These are phyloP conservation scores for Cryphonectria nitschkei DNA, from an alignment of 2,329 filamentous ascomycete genomes.

Conservation along the genomic window DNA sequence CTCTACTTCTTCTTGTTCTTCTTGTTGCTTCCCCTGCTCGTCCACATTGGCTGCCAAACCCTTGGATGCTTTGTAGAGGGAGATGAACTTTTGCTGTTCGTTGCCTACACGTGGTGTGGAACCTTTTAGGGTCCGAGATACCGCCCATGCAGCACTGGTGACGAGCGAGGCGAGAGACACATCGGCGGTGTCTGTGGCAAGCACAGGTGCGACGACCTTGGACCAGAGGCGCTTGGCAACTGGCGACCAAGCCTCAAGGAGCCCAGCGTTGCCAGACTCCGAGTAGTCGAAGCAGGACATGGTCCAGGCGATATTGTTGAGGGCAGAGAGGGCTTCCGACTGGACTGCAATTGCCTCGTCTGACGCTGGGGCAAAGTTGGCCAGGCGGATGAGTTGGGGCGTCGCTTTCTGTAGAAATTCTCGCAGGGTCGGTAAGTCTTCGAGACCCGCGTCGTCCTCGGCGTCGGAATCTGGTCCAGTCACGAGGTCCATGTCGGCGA, in stretches of 20 bases:
- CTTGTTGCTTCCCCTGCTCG: conserved; percentile 31
- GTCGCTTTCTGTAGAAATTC: conserved; percentile 50
- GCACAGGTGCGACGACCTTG: conserved; percentile 57
- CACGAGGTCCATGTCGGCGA: conserved; percentile 67
- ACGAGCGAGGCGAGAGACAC: conserved; percentile 64
- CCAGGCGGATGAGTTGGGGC: conserved; percentile 54
- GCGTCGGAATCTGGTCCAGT: conserved; percentile 50
- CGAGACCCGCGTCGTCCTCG: conserved; percentile 47
- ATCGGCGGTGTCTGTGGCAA: conserved; percentile 65
- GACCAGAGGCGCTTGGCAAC: conserved; percentile 61
- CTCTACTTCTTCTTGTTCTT: conserved; percentile 39
- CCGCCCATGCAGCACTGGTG: conserved; percentile 68
- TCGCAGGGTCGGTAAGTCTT: conserved; percentile 59
- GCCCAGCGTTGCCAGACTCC: conserved; percentile 53
- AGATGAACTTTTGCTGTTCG: conserved; percentile 67
- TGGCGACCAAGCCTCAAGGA: conserved; percentile 59
- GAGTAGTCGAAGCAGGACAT: conserved; percentile 64
- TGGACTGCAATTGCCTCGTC: conserved; percentile 52
- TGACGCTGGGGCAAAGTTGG: conserved; percentile 44
- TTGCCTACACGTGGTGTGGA: conserved; percentile 51
- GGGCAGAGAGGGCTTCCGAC: conserved; percentile 58
- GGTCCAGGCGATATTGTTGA: conserved; percentile 72
- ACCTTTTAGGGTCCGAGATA: conserved; percentile 59
- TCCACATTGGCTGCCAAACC: conserved; percentile 33
- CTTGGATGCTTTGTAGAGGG: conserved; percentile 65